These are phyloP conservation scores for Lactarius sp. DNA, from an alignment of 768 basidiomycete genomes.

Conservation along the genomic window DNA sequence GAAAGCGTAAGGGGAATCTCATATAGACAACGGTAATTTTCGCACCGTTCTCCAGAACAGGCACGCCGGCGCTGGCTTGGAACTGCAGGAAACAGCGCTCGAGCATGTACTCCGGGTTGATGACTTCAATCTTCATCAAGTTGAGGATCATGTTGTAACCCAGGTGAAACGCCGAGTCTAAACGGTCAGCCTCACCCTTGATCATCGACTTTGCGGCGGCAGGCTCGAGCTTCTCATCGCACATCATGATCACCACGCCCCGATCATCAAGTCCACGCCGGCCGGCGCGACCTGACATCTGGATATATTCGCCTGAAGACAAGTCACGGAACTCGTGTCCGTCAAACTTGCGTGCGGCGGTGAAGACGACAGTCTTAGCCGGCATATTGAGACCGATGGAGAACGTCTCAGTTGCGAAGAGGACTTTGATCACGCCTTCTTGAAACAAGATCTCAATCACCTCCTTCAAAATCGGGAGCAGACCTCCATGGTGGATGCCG, in stretches of 20 bases:
- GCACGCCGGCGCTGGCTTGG: slow-evolving; percentile 91
- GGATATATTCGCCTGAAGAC: slow-evolving; percentile 95
- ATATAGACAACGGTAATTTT: background rate
- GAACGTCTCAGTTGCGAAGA: slow-evolving; percentile 98
- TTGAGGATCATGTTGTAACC: slow-evolving; percentile 99
- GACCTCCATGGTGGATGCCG: slow-evolving; percentile 96
- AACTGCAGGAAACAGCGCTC: slow-evolving; percentile 98
- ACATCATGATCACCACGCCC: slow-evolving; percentile 99
- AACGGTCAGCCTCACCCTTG: slow-evolving; percentile 93
- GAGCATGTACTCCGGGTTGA: slow-evolving; percentile 97
- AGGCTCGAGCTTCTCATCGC: slow-evolving; percentile 96
- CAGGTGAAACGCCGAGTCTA: slow-evolving; percentile 97
- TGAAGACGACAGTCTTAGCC: slow-evolving; percentile 98
- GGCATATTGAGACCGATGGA: slow-evolving; percentile 99
- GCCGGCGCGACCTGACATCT: slow-evolving; percentile 98
- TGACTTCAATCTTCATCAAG: slow-evolving; percentile 96
- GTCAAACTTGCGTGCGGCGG: slow-evolving; percentile 91
- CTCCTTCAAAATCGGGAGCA: slow-evolving; percentile 96
- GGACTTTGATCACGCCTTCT: slow-evolving; percentile 94
- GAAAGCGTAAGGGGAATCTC: background rate
- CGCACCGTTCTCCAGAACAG: slow-evolving; percentile 72
- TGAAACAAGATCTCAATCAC: slow-evolving; percentile 99
- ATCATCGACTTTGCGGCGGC: slow-evolving; percentile 91
- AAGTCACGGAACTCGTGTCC: slow-evolving; percentile 91
- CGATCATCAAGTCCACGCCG: slow-evolving; percentile 95